Evolutionary conservation across 768 basidiomycete species (phyloP).

Genomic region (Filobasidium wieringae): DNA sequence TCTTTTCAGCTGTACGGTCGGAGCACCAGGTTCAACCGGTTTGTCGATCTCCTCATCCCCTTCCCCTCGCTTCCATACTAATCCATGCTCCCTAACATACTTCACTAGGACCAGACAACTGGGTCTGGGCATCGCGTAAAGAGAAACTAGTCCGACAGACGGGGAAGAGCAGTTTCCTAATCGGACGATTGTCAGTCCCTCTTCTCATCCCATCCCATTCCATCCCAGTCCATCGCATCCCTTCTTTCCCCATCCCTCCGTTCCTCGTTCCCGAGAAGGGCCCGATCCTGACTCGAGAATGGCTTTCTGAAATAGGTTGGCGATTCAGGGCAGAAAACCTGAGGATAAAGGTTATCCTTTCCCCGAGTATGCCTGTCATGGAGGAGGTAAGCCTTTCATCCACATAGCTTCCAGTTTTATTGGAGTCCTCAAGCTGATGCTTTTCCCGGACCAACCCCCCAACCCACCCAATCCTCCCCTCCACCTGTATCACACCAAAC

Average conservation of each 20-base stretch:
- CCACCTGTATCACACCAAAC: too few relatives aligned
- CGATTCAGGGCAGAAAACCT: conserved; percentile 9
- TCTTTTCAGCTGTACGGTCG: conserved; percentile 11
- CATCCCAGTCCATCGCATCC: background rate
- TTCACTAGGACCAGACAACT: conserved; percentile 12
- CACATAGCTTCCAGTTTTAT: too few relatives aligned
- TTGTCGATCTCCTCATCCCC: background rate
- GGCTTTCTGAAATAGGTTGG: conserved; percentile 13
- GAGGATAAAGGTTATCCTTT: conserved; percentile 20
- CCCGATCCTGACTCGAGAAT: too few relatives aligned
- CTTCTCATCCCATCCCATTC: background rate
- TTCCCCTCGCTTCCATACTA: background rate
- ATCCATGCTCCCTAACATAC: too few relatives aligned
- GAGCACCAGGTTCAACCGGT: conserved; percentile 6
- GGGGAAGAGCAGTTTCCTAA: conserved; percentile 17
- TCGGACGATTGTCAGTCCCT: conserved; percentile 22
- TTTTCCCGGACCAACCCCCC: too few relatives aligned
- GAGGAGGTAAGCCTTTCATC: conserved; percentile 19
- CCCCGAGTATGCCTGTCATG: conserved; percentile 26
- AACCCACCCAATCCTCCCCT: too few relatives aligned
- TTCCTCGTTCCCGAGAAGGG: background rate
- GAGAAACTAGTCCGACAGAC: conserved; percentile 18
- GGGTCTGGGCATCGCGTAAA: conserved; percentile 24
- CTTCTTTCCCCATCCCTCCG: background rate
- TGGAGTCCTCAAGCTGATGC: background rate